Evolutionary conservation across 139 green algal species (phyloP).

Genomic region (Chlamydomonas urium): DNA sequence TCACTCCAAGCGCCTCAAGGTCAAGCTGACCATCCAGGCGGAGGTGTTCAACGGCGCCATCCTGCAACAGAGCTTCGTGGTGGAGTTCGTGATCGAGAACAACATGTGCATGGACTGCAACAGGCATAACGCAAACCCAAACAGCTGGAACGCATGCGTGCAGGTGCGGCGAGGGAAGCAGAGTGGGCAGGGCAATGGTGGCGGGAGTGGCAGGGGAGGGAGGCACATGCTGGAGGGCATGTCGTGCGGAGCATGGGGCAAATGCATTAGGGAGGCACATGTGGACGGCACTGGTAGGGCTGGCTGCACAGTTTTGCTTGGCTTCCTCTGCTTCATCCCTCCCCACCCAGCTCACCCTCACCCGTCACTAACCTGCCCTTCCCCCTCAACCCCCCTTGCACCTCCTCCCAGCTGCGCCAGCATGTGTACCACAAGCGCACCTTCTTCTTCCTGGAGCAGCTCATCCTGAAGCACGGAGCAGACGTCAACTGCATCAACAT

Average conservation of each 20-base stretch:
- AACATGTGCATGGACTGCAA: slow-evolving; percentile 96
- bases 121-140: slow-evolving; percentile 81
- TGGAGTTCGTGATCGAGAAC: slow-evolving; percentile 91
- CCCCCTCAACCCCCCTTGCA: neutral
- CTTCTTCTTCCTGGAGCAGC: slow-evolving; percentile 98
- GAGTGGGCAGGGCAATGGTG: too few species aligned
- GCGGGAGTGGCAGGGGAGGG: too few species aligned
- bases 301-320: too few species aligned
- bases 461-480: slow-evolving; percentile 92
- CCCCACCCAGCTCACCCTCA: neutral
- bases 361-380: neutral
- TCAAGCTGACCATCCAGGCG: slow-evolving; percentile 90
- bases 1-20: slow-evolving; percentile 93
- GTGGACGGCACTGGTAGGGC: too few species aligned
- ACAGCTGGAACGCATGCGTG: slow-evolving; percentile 64
- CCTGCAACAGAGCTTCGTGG: slow-evolving; percentile 94
- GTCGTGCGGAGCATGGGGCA: too few species aligned
- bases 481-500: slow-evolving; percentile 63
- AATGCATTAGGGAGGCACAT: too few species aligned
- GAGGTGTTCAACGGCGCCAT: slow-evolving; percentile 96
- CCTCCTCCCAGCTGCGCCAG: slow-evolving; percentile 75
- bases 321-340: neutral
- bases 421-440: slow-evolving; percentile 97
- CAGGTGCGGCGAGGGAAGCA: slow-evolving; percentile 74
- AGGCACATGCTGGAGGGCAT: too few species aligned